These are phyloP conservation scores for Pichia sp. DNA, from an alignment of 1,139 yeast genomes.

Conservation along the genomic window DNA sequence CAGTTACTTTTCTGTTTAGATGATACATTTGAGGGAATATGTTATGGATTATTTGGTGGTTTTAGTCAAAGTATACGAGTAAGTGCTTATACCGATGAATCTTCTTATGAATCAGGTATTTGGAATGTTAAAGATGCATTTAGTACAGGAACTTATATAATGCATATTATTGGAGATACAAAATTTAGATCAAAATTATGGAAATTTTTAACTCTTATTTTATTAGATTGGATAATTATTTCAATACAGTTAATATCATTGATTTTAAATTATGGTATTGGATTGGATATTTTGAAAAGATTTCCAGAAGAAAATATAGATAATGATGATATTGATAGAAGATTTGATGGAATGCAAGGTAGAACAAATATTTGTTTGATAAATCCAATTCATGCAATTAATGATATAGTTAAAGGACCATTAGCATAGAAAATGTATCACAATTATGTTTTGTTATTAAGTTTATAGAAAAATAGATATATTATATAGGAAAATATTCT, in stretches of 20 bases:
- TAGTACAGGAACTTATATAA: slow-evolving; percentile 31
- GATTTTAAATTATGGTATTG: slow-evolving; percentile 32
- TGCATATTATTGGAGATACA: slow-evolving; percentile 40
- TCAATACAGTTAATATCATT: slow-evolving; percentile 31
- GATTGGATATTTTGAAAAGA: slow-evolving; percentile 25
- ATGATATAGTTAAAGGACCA: background rate
- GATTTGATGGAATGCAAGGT: slow-evolving; percentile 41
- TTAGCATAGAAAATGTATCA: too few relatives aligned
- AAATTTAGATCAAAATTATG: slow-evolving; percentile 30
- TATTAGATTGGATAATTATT: slow-evolving; percentile 29
- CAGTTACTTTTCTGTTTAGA: slow-evolving; percentile 24
- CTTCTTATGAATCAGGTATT: background rate
- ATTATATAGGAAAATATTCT: too few relatives aligned
- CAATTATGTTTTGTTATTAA: too few relatives aligned
- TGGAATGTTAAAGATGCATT: slow-evolving; percentile 28
- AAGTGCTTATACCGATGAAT: slow-evolving; percentile 5
- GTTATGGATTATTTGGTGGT: slow-evolving; percentile 6
- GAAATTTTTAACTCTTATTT: slow-evolving; percentile 29
- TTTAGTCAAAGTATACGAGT: slow-evolving; percentile 18
- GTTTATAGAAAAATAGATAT: too few relatives aligned
- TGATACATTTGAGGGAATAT: background rate
- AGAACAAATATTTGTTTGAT: slow-evolving; percentile 30
- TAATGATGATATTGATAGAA: slow-evolving; percentile 18
- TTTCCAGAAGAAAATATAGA: slow-evolving; percentile 8
- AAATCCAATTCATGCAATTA: slow-evolving; percentile 27